Evolutionary conservation across 2,329 filamentous ascomycete species (phyloP), one percentile per base, ranked within the genome.

Genomic region (Phoma sp.): DNA sequence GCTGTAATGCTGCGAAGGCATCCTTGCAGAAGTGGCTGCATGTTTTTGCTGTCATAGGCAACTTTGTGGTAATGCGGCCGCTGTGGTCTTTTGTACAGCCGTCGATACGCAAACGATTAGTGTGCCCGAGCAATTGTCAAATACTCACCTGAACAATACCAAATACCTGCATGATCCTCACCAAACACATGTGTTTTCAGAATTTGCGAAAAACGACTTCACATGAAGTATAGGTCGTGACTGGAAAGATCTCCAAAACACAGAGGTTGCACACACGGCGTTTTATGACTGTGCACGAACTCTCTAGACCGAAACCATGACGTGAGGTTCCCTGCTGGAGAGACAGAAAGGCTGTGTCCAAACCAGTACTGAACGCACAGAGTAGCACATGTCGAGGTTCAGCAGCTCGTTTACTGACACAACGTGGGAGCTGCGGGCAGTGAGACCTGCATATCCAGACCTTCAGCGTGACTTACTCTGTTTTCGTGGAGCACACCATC

Each of bases 401-500:
- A 36, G 12, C 25, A 41, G 36, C 41, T 29, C 22, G 6, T 35
- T 22, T 7, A 31, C 39, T 35, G 46, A 50, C 40, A 31, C 17
- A 38, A 43, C 45, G 40, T 46, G 46, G 37, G 33, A 46, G 24
- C 29, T 32, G 19, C 43, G 25, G 36, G 31, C 13, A 15, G 52
- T 55, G 37, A 55, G 46, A 55, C 46, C 24, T 55, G 46, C 52
- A 38, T 46, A 24, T 37, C 41, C 31, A 46, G 37, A 41, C 33
- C 25, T n/a, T 38, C 31, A 43, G 31, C 31, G 15, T 45, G 43
- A 37, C 41, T 51, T 8, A 22, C 6, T 37, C 17, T 19, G 21
- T 55, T 51, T 35, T 51, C 46, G 52, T 47, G n/a, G 29, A 46
- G 41, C 52, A 39, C 46, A 45, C 52, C 46, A 55, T 21, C 6